Conservation (phyloP, 2,329 filamentous ascomycete genomes). For the Penicillium sp. region DNA sequence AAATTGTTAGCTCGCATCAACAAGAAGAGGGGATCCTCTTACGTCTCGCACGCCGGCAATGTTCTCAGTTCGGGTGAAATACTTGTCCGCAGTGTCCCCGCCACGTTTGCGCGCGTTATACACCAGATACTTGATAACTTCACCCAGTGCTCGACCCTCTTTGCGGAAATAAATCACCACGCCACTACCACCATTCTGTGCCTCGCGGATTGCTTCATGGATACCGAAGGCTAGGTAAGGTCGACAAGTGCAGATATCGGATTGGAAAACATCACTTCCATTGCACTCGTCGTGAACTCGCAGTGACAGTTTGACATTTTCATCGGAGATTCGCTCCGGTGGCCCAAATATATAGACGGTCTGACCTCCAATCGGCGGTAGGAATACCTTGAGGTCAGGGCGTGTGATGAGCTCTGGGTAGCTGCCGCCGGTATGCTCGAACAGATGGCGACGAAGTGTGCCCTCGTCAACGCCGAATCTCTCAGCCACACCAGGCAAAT, state of each 20-base stretch:
- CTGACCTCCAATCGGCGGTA: conserved; percentile 91
- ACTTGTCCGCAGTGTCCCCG: conserved; percentile 50
- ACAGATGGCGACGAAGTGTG: conserved; percentile 78
- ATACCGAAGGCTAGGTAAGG: conserved; percentile 97
- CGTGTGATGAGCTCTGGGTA: conserved; percentile 97
- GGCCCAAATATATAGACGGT: conserved; percentile 98
- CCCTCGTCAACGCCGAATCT: conserved; percentile 92
- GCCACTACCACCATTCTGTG: conserved; percentile 87
- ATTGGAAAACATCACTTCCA: conserved; percentile 95
- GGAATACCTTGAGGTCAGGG: conserved; percentile 89
- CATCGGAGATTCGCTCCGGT: conserved; percentile 88
- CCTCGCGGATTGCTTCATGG: conserved; percentile 95
- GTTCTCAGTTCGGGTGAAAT: conserved; percentile 95
- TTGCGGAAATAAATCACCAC: conserved; percentile 99
- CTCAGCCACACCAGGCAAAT: conserved; percentile 82
- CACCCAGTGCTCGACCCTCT: conserved; percentile 88
- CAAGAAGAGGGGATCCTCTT: conserved; percentile 44
- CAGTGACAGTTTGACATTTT: conserved; percentile 75
- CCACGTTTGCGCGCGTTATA: conserved; percentile 52
- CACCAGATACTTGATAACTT: conserved; percentile 87
- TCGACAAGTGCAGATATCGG: conserved; percentile 90
- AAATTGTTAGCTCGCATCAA: neutral
- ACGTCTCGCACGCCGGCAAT: conserved; percentile 86
- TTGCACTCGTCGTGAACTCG: conserved; percentile 91
- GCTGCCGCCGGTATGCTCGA: conserved; percentile 93